Evolutionary conservation across 2,329 filamentous ascomycete genomes (phyloP).

Genomic region (Aspergillus sp.): DNA sequence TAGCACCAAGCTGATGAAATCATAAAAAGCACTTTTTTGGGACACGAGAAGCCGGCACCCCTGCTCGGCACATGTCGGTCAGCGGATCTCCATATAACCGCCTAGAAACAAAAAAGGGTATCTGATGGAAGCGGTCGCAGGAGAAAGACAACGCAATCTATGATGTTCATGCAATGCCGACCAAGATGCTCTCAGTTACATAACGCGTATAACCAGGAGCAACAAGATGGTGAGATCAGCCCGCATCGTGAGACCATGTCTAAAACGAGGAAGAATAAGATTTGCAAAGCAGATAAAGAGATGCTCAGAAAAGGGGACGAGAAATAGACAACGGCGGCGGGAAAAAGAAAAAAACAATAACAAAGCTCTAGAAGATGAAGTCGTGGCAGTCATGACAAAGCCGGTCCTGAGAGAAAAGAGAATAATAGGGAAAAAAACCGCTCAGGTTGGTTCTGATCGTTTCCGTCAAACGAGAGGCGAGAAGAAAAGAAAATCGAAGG

Average conservation of each 20-base stretch:
- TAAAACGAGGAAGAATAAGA: slow-evolving; percentile 31
- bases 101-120: slow-evolving; percentile 46
- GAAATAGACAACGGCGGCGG: slow-evolving; percentile 22
- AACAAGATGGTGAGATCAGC: slow-evolving; percentile 29
- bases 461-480: slow-evolving; percentile 35
- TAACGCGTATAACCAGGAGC: slow-evolving; percentile 23
- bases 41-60: slow-evolving; percentile 34
- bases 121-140: slow-evolving; percentile 46
- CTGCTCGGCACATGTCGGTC: slow-evolving; percentile 39
- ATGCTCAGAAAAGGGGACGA: slow-evolving; percentile 22
- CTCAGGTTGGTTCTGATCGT: slow-evolving; percentile 40
- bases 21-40: slow-evolving; percentile 39
- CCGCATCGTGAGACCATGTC: slow-evolving; percentile 40
- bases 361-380: slow-evolving; percentile 31
- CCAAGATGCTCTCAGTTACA: slow-evolving; percentile 29
- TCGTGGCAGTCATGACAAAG: slow-evolving; percentile 47
- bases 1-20: slow-evolving; percentile 38
- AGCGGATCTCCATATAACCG: slow-evolving; percentile 37
- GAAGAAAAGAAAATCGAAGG: slow-evolving; percentile 27
- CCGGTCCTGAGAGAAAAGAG: slow-evolving; percentile 34
- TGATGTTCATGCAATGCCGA: slow-evolving; percentile 47
- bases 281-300: slow-evolving; percentile 11
- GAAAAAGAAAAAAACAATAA: slow-evolving; percentile 18
- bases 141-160: slow-evolving; percentile 52
- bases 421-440: slow-evolving; percentile 17